Conservation (phyloP, 192 early-diverging fungal species). For the Linnemannia elongata region DNA sequence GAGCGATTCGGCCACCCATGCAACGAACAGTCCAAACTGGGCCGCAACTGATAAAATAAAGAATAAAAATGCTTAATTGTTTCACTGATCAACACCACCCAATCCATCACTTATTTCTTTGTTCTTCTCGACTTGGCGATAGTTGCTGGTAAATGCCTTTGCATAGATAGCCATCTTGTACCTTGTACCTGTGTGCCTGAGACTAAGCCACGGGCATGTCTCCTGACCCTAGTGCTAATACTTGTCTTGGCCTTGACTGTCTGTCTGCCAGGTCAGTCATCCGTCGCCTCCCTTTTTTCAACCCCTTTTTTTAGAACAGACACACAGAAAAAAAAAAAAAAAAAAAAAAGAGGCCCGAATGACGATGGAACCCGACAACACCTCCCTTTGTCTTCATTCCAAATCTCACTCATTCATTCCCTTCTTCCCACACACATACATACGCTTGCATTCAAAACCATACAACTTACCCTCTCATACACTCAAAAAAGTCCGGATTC, state of each 20-base stretch:
- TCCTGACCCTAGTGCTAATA: not conserved
- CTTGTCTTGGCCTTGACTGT: not conserved
- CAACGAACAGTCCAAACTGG: not conserved
- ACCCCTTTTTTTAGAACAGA: slow-evolving; percentile 1
- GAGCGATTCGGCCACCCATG: slow-evolving; percentile 4
- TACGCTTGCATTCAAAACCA: not conserved
- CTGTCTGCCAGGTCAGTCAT: not conserved
- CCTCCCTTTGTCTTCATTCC: not conserved
- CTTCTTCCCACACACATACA: not conserved
- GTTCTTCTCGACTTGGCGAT: too few relatives aligned
- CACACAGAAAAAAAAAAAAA: not conserved
- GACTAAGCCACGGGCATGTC: not conserved
- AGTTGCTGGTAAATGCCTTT: too few relatives aligned
- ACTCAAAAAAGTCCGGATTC: not conserved
- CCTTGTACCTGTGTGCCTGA: not conserved
- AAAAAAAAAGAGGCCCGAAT: not conserved
- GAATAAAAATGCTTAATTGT: not conserved
- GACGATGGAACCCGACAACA: not conserved
- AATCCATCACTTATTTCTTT: too few relatives aligned
- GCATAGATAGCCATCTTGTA: too few relatives aligned
- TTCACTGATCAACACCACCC: not conserved
- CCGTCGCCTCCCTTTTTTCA: not conserved
- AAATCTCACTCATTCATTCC: not conserved
- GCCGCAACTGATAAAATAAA: not conserved
- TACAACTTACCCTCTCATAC: not conserved